phyloP scores from a whole-genome alignment of 179 eudicot genomes.

The Dionaea muscipula region DNA sequence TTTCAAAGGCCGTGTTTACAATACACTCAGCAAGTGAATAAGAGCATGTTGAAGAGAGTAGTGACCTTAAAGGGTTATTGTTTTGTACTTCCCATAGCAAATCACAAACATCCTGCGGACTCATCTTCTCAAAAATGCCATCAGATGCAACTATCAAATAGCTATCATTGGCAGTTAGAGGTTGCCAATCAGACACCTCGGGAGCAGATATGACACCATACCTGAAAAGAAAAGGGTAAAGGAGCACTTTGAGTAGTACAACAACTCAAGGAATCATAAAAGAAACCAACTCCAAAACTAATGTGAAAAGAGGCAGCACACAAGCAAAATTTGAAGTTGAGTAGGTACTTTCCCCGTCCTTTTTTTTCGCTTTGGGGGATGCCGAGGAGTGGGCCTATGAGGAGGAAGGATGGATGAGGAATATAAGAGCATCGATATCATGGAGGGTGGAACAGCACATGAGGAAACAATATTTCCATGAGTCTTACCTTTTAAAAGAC shows the following conservation, averaged over 20 bases:
- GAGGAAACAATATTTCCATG: background rate
- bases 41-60: constrained; percentile 39
- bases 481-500: constrained; percentile 63
- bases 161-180: constrained; percentile 66
- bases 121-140: constrained; percentile 82
- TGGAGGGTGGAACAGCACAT: background rate
- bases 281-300: background rate
- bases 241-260: background rate
- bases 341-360: background rate
- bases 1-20: constrained; percentile 54
- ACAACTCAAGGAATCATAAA: background rate
- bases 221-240: constrained; percentile 27
- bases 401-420: no score
- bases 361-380: no score
- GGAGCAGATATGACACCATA: constrained; percentile 88
- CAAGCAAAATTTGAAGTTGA: background rate
- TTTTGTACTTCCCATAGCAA: constrained; percentile 56
- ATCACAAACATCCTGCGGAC: constrained; percentile 79
- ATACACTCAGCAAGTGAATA: constrained; percentile 71
- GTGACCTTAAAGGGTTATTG: constrained; percentile 29
- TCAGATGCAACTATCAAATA: constrained; percentile 86
- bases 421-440: background rate
- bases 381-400: no score
- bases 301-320: no score
- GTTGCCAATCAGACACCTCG: constrained; percentile 94